phyloP scores from a whole-genome alignment of 306 rosid genomes.

The Quercus rubra region DNA sequence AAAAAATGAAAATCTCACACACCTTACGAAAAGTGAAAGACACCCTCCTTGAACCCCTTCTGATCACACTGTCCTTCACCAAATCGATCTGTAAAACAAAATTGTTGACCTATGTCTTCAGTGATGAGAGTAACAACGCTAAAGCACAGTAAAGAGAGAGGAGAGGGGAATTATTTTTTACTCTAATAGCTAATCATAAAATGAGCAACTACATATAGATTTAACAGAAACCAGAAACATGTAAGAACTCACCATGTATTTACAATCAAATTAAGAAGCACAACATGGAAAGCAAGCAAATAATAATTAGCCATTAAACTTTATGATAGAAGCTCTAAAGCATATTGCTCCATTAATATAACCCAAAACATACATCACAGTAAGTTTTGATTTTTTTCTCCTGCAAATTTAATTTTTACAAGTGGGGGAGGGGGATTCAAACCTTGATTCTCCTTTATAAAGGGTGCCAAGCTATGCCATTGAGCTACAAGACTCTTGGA shows the following conservation, averaged over 20 bases:
- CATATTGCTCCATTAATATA: neutral
- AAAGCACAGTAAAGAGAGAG: constrained; percentile 4
- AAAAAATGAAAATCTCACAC: constrained; percentile 13
- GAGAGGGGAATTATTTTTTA: neutral
- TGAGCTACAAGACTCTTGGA: no score
- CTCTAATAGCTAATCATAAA: neutral
- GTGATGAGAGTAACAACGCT: constrained; percentile 1
- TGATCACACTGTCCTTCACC: constrained; percentile 54
- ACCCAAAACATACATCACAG: neutral
- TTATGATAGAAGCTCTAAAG: neutral
- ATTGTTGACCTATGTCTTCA: constrained; percentile 7
- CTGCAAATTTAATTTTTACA: no score
- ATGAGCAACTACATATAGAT: neutral
- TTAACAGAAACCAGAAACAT: neutral
- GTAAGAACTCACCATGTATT: neutral
- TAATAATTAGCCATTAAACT: neutral
- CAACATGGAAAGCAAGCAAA: neutral
- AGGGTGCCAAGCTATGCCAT: no score
- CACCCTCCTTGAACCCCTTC: constrained; percentile 79
- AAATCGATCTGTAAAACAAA: constrained; percentile 55
- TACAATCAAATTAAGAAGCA: neutral
- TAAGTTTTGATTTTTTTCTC: neutral
- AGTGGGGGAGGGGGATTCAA: no score
- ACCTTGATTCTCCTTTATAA: no score
- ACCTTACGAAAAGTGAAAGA: constrained; percentile 89